Base-by-base conservation (phyloP, 1,284 basidiomycete genomes). In the Malassezia japonica region DNA sequence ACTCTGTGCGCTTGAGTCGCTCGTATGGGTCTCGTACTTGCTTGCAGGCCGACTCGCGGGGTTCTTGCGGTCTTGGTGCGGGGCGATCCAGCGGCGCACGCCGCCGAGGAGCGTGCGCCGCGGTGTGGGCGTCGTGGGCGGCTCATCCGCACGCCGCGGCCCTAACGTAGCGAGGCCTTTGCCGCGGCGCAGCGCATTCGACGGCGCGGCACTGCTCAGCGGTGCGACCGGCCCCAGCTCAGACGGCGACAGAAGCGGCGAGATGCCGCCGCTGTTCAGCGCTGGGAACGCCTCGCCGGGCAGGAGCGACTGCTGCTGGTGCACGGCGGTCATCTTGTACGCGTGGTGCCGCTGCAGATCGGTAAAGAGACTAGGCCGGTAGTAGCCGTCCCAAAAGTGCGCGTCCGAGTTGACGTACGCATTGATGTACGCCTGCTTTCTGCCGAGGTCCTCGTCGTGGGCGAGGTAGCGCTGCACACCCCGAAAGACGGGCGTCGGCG, bases 301-400 rank as follows among this genome's bases (percentile, higher is more conserved):
- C 21, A 31, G 40, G 20, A 21, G 18, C 9, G 38, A 8, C 10
- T 13, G 28, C 13, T 38, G 51, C 40, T 66, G 69, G 39, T 66
- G 66, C 24, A 72, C 65, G 1, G 68, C 67, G 0, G 70, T 72
- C 70, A 72, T 72, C 55, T 71, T 72, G 59, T 62, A 72, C 0
- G 70, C 70, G 40, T 72, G 68, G 38, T 71, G 70, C 8, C 70
- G 61, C 28, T 64, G 61, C 24, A 72, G 48, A 36, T 71, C 68
- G 1, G 70, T 72, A 31, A 72, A 72, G 2, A 72, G 60, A 24
- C 58, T 61, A 5, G 70, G 70, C 7, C 70, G 62, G 39, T 72
- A 72, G 45, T 72, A 72, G 37, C 66, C 63, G 4, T 65, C 64
- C 70, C 70, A 72, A 39, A 71, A 72, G 23, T 58, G 60, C 15